phyloP scores from a whole-genome alignment of 176 grass and related monocot genomes.

The Areca catechu region DNA sequence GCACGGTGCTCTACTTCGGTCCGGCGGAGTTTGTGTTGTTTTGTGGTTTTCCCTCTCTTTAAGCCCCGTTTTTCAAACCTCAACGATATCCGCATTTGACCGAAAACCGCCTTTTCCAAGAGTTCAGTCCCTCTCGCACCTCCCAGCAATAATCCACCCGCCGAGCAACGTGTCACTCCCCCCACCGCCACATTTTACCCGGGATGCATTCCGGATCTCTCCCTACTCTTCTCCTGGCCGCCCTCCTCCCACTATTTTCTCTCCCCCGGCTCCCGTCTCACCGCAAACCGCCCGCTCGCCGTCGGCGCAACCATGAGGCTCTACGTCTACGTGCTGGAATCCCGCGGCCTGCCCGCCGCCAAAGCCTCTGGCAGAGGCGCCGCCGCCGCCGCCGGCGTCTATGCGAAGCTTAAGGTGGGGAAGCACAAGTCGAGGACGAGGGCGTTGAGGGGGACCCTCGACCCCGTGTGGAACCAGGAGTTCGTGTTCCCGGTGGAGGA shows the following conservation, averaged over 20 bases:
- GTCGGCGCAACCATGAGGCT: conserved; percentile 37
- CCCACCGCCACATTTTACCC: neutral
- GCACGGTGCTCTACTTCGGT: too few species aligned
- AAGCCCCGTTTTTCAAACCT: too few species aligned
- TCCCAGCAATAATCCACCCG: neutral
- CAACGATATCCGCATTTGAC: too few species aligned
- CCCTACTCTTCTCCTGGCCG: too few species aligned
- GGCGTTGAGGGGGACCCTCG: conserved; percentile 14
- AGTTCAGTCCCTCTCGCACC: too few species aligned
- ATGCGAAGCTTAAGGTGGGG: conserved; percentile 60
- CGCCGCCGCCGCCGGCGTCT: conserved; percentile 13
- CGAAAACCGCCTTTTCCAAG: too few species aligned
- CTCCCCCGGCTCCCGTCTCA: neutral
- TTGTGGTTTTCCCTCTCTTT: too few species aligned
- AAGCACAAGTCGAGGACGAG: conserved; percentile 36
- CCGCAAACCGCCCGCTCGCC: too few species aligned
- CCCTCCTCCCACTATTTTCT: neutral
- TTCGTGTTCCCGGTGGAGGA: conserved; percentile 33
- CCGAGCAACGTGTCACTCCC: neutral
- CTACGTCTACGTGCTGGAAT: conserved; percentile 51
- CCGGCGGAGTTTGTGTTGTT: too few species aligned
- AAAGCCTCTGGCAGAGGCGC: neutral
- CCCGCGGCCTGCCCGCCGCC: conserved; percentile 31
- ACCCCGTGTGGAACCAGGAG: conserved; percentile 69
- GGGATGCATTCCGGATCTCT: neutral